Conservation (phyloP, 192 early-diverging fungal genomes). For the Coemansia sp. region DNA sequence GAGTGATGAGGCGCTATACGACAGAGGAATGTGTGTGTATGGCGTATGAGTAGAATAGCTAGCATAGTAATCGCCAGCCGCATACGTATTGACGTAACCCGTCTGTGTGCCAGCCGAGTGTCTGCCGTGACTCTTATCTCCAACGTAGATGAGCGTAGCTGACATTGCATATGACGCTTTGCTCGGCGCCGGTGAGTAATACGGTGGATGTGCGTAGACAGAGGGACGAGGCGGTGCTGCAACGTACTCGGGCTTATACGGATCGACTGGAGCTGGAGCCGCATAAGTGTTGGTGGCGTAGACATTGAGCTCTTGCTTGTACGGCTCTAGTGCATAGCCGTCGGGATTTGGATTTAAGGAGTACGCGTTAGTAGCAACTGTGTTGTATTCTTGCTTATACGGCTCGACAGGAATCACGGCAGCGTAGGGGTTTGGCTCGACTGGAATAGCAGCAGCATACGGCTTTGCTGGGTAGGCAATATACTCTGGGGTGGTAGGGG, state of each 20-base stretch:
- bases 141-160: background rate
- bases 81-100: background rate
- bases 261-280: background rate
- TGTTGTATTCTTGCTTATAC: constrained; percentile 4
- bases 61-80: background rate
- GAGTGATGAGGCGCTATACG: background rate
- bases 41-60: background rate
- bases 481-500: background rate
- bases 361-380: background rate
- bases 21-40: background rate
- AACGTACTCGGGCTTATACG: background rate
- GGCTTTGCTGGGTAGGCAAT: background rate
- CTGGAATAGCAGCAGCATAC: background rate
- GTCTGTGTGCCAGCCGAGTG: background rate
- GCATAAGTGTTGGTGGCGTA: constrained; percentile 2
- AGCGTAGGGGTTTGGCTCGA: background rate
- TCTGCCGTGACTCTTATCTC: background rate
- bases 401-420: background rate
- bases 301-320: background rate
- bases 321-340: background rate
- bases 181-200: background rate
- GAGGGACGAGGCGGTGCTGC: background rate
- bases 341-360: background rate
- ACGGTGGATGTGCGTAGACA: background rate
- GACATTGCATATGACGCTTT: background rate